A percentile compares a stretch with the other conserved stretches of the same genome.
These are phyloP conservation scores for Ilyonectria sp. DNA, from an alignment of 2,329 filamentous ascomycete species.

Conservation along the genomic window DNA sequence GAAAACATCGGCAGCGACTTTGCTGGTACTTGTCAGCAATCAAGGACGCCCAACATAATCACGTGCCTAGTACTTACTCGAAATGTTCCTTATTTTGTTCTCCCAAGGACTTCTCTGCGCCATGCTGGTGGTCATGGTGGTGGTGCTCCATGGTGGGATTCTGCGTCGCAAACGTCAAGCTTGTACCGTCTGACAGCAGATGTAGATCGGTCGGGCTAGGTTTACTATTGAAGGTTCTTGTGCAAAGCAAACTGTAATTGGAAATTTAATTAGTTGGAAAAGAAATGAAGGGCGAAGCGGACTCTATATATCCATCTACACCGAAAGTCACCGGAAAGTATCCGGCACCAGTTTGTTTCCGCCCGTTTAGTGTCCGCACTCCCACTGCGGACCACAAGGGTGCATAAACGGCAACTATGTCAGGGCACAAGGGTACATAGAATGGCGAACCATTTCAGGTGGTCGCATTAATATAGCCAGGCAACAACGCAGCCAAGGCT, in stretches of 20 bases:
- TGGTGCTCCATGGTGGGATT: constrained; percentile 34
- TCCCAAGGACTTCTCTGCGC: constrained; percentile 33
- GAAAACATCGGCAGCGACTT: constrained; percentile 35
- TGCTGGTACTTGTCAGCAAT: constrained; percentile 27
- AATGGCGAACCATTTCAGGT: too few species aligned
- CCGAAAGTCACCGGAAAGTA: constrained; percentile 23
- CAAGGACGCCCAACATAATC: too few species aligned
- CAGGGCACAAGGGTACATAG: neutral
- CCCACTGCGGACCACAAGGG: neutral
- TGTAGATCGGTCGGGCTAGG: neutral
- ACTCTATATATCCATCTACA: neutral
- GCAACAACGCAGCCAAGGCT: too few species aligned
- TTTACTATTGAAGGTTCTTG: too few species aligned
- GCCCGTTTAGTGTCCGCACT: neutral
- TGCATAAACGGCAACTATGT: too few species aligned
- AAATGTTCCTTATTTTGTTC: constrained; percentile 48
- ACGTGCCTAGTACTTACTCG: constrained; percentile 29
- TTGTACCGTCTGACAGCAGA: constrained; percentile 20
- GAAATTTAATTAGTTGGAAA: neutral
- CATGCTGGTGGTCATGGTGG: constrained; percentile 44
- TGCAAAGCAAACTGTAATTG: neutral
- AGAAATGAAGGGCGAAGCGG: neutral
- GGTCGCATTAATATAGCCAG: too few species aligned
- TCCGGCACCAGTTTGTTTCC: constrained; percentile 3
- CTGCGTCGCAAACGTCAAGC: neutral